These are phyloP conservation scores for Sphaerulina populicola DNA, from an alignment of 2,329 filamentous ascomycete species.

Conservation along the genomic window DNA sequence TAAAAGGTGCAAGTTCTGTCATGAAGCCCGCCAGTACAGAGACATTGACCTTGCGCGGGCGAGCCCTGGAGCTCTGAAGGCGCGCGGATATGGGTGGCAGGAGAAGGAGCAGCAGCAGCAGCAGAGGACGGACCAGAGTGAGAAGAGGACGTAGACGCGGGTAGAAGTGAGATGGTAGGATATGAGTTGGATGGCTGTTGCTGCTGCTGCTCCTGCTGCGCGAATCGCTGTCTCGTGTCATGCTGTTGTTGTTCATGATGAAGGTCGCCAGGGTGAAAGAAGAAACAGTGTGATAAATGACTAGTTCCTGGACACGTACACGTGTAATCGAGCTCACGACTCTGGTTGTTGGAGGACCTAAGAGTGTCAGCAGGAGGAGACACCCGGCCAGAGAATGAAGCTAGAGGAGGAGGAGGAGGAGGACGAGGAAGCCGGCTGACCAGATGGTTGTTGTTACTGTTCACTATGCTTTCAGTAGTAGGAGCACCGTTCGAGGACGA, in stretches of 20 bases:
- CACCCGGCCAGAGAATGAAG: conserved; percentile 1
- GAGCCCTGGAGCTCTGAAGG: conserved; percentile 19
- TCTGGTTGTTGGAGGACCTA: conserved; percentile 1
- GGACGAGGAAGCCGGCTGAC: conserved; percentile 1
- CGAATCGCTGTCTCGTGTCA: no score
- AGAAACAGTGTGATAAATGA: conserved; percentile 11
- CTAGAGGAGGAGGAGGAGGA: background rate
- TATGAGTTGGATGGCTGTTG: background rate
- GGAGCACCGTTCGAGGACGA: background rate
- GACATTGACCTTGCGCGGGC: conserved; percentile 11
- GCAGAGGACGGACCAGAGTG: background rate
- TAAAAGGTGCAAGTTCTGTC: conserved; percentile 13
- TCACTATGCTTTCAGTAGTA: background rate
- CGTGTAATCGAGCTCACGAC: conserved; percentile 10
- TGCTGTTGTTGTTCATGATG: background rate
- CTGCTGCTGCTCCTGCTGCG: conserved; percentile 2
- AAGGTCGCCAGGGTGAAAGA: conserved; percentile 15
- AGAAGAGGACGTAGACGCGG: conserved; percentile 9
- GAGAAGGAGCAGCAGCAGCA: background rate
- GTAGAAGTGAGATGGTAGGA: conserved; percentile 10
- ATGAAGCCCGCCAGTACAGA: conserved; percentile 21
- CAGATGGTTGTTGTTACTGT: background rate
- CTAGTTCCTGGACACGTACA: conserved; percentile 15
- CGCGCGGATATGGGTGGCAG: conserved; percentile 3
- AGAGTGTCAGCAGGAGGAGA: conserved; percentile 7